phyloP scores from a whole-genome alignment of 1,139 yeast species.

The Geotrichum europaeum region DNA sequence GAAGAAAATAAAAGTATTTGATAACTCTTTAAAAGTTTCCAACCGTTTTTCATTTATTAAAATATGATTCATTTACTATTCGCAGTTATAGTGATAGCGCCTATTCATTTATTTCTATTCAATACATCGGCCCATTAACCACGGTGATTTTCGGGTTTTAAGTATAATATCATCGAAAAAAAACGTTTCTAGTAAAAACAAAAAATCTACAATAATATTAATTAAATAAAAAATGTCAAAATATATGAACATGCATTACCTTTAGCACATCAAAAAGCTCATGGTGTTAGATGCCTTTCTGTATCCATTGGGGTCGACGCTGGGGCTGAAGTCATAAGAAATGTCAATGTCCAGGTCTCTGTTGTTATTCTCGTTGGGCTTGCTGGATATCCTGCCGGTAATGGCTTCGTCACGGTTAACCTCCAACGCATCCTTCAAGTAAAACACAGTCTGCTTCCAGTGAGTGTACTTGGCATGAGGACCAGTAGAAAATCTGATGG shows the following conservation, averaged over 20 bases:
- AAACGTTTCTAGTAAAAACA: not conserved
- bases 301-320: conserved; percentile 32
- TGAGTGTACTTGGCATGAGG: conserved; percentile 44
- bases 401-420: conserved; percentile 71
- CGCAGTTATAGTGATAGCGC: too few relatives aligned
- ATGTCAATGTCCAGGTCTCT: conserved; percentile 51
- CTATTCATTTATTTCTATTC: too few relatives aligned
- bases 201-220: not conserved
- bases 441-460: conserved; percentile 97
- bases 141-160: too few relatives aligned
- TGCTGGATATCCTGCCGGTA: conserved; percentile 63
- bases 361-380: conserved; percentile 74
- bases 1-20: too few relatives aligned
- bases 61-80: too few relatives aligned
- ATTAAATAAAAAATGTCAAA: not conserved
- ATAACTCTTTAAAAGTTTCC: too few relatives aligned
- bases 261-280: conserved; percentile 16
- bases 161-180: not conserved
- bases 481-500: conserved; percentile 41
- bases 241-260: not conserved
- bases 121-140: not conserved
- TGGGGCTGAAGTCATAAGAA: conserved; percentile 48
- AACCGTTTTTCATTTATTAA: too few relatives aligned
- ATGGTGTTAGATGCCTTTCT: conserved; percentile 8
- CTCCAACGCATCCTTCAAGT: conserved; percentile 75